A percentile compares a stretch with the other conserved stretches of the same genome.
These are phyloP conservation scores for Ilyonectria destructans DNA, from an alignment of 2,329 filamentous ascomycete genomes.

Conservation along the genomic window DNA sequence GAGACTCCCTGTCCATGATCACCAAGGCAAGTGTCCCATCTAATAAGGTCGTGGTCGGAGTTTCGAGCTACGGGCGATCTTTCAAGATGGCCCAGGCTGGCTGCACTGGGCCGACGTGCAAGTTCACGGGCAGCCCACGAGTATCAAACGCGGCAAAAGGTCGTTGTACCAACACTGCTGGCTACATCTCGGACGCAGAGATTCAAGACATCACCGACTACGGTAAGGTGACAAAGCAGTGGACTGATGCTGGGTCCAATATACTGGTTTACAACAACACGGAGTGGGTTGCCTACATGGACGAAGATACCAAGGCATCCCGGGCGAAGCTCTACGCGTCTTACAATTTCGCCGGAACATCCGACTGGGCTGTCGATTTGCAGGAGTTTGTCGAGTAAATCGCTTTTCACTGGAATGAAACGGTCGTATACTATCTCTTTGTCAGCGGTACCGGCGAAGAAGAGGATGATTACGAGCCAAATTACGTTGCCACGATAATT, in stretches of 20 bases:
- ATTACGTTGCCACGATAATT: conserved; percentile 3
- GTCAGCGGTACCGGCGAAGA: conserved; percentile 6
- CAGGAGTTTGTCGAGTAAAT: conserved; percentile 27
- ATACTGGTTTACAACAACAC: conserved; percentile 43
- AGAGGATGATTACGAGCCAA: conserved; percentile 7
- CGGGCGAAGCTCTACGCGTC: conserved; percentile 28
- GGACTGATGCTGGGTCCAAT: conserved; percentile 15
- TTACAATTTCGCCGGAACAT: conserved; percentile 45
- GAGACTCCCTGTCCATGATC: conserved; percentile 52
- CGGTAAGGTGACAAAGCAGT: conserved; percentile 8
- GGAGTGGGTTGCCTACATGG: conserved; percentile 49
- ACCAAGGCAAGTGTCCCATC: conserved; percentile 54
- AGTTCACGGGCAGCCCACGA: conserved; percentile 40
- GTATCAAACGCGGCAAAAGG: conserved; percentile 46
- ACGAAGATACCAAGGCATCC: conserved; percentile 35
- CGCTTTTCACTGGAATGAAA: neutral
- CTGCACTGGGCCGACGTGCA: conserved; percentile 50
- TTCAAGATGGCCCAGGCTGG: conserved; percentile 53
- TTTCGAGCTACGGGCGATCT: conserved; percentile 52
- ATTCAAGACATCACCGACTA: conserved; percentile 40
- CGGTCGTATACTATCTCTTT: conserved; percentile 7
- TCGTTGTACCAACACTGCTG: conserved; percentile 40
- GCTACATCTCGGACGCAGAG: conserved; percentile 47
- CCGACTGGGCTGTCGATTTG: conserved; percentile 49
- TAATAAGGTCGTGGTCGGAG: conserved; percentile 52